A percentile compares a stretch with the other conserved stretches of the same genome.
Conservation (phyloP, 2,329 filamentous ascomycete species). For the Spiromastix sp. region DNA sequence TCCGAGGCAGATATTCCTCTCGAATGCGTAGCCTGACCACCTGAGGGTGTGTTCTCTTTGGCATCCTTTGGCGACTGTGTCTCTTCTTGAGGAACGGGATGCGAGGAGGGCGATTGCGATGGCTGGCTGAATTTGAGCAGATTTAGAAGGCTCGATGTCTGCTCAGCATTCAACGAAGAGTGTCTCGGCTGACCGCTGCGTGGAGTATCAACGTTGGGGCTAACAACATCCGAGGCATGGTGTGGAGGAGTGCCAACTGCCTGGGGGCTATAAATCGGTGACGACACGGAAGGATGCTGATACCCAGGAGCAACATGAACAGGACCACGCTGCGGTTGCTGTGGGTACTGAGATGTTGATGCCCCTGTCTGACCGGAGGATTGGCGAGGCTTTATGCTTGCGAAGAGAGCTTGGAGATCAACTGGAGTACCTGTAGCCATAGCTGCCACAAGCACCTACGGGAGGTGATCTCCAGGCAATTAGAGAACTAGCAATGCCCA, state of each 20-base stretch:
- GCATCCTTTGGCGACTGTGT: slow-evolving; percentile 19
- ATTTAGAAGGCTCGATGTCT: slow-evolving; percentile 51
- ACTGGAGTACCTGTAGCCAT: slow-evolving; percentile 39
- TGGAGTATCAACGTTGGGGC: slow-evolving; percentile 41
- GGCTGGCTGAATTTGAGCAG: slow-evolving; percentile 54
- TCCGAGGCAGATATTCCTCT: slow-evolving; percentile 45
- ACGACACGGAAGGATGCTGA: slow-evolving; percentile 48
- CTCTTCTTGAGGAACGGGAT: slow-evolving; percentile 16
- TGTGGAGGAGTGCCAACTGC: slow-evolving; percentile 44
- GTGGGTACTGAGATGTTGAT: slow-evolving; percentile 16
- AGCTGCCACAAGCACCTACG: slow-evolving; percentile 28
- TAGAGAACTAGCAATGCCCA: slow-evolving; percentile 20
- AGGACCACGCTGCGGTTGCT: slow-evolving; percentile 22
- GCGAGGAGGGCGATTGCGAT: slow-evolving; percentile 13
- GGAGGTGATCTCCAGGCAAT: slow-evolving; percentile 13
- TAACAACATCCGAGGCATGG: slow-evolving; percentile 48
- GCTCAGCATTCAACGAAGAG: slow-evolving; percentile 32
- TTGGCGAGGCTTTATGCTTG: slow-evolving; percentile 34
- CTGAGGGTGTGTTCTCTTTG: slow-evolving; percentile 9
- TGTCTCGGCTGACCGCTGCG: slow-evolving; percentile 32
- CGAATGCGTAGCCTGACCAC: slow-evolving; percentile 19
- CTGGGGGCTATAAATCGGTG: slow-evolving; percentile 47
- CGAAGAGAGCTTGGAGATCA: slow-evolving; percentile 37
- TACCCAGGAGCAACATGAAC: slow-evolving; percentile 32
- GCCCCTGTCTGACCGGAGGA: slow-evolving; percentile 23